phyloP scores from a whole-genome alignment of 805 yeast species.

The Dipodascus geniculatus region DNA sequence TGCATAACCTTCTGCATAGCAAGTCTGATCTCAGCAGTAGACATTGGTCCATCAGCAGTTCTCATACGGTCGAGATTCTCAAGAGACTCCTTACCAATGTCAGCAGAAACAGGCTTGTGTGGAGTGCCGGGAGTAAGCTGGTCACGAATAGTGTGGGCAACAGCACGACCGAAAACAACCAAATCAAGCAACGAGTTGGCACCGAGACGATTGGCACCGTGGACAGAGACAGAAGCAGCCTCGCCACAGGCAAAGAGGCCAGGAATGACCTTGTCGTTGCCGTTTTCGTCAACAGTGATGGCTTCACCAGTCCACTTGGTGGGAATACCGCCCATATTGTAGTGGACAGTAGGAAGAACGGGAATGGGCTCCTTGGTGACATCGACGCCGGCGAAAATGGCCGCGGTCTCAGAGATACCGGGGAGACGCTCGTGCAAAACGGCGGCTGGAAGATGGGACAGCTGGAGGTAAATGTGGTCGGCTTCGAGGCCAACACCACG shows the following conservation, averaged over 20 bases:
- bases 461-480: constrained; percentile 92
- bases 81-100: constrained; percentile 79
- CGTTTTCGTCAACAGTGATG: constrained; percentile 65
- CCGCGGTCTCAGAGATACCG: constrained; percentile 98
- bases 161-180: constrained; percentile 98
- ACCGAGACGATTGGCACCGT: constrained; percentile 98
- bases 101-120: constrained; percentile 69
- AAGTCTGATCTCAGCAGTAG: constrained; percentile 82
- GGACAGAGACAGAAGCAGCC: constrained; percentile 98
- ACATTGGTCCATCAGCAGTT: constrained; percentile 66
- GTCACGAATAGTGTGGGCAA: constrained; percentile 81
- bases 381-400: constrained; percentile 97
- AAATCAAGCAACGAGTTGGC: constrained; percentile 94
- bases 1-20: constrained; percentile 96
- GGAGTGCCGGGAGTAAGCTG: constrained; percentile 81
- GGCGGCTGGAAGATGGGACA: constrained; percentile 84
- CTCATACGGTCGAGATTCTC: constrained; percentile 83
- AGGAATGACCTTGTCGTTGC: constrained; percentile 83
- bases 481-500: constrained; percentile 96
- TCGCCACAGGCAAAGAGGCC: constrained; percentile 98
- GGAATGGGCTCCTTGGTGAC: constrained; percentile 99
- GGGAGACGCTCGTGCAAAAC: constrained; percentile 94
- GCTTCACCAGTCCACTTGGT: constrained; percentile 97
- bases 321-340: constrained; percentile 99
- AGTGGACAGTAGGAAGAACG: constrained; percentile 94